Evolutionary conservation across 2,329 filamentous ascomycete species (phyloP).

Genomic region (Cryphonectria japonica): DNA sequence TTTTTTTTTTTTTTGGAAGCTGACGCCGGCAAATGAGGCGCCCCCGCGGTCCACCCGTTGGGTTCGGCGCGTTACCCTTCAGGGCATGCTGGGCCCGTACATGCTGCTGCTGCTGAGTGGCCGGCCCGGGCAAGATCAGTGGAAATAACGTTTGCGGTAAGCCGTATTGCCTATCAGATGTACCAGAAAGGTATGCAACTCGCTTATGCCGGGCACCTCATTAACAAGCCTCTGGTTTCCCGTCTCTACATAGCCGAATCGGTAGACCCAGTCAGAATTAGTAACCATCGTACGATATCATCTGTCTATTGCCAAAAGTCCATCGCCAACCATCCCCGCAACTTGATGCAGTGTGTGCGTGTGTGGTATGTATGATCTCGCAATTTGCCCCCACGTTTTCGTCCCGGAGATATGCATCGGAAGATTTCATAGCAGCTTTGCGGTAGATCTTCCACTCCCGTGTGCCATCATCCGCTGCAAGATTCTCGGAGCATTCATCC

Average conservation of each 20-base stretch:
- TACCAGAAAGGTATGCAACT: neutral
- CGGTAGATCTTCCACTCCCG: neutral
- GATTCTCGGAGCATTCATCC: neutral
- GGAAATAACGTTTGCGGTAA: neutral
- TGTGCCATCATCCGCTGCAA: neutral
- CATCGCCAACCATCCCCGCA: neutral
- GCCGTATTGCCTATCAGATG: neutral
- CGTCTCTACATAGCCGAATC: neutral
- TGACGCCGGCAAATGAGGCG: conserved; percentile 9
- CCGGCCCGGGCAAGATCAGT: neutral
- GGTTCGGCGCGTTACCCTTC: conserved; percentile 6
- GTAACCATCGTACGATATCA: neutral
- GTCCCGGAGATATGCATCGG: neutral
- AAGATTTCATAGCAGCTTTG: neutral
- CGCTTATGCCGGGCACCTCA: neutral
- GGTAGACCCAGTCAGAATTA: neutral
- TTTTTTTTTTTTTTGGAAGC: neutral
- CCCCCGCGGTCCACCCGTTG: neutral
- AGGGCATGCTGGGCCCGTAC: neutral
- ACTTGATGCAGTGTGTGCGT: neutral
- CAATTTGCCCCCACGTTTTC: neutral
- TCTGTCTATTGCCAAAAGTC: neutral
- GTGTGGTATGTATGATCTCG: too few species aligned
- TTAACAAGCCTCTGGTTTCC: neutral
- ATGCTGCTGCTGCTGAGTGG: conserved; percentile 1